Conservation (phyloP, 192 early-diverging fungal species). For the Spizellomyces punctatus region DNA sequence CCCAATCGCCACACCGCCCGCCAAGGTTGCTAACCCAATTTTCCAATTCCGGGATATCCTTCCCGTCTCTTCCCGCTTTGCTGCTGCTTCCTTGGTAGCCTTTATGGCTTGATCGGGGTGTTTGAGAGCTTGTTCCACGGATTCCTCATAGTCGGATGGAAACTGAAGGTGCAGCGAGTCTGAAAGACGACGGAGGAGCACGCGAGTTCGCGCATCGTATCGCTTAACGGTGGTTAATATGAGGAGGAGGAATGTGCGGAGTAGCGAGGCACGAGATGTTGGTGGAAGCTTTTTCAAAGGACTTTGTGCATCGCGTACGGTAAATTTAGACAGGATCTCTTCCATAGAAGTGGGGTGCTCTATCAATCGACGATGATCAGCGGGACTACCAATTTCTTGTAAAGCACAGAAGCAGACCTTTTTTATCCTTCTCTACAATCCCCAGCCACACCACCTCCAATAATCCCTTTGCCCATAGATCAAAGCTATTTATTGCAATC, state of each 20-base stretch:
- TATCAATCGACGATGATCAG: not conserved
- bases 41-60: slow-evolving; percentile 47
- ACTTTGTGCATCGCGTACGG: not conserved
- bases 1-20: slow-evolving; percentile 52
- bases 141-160: slow-evolving; percentile 43
- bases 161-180: slow-evolving; percentile 35
- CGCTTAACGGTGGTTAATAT: slow-evolving; percentile 19
- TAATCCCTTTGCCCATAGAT: slow-evolving; percentile 20
- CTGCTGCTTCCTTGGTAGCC: slow-evolving; percentile 33
- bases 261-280: slow-evolving; percentile 1
- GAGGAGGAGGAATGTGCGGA: slow-evolving; percentile 23
- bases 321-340: not conserved
- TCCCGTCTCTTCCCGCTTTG: slow-evolving; percentile 25
- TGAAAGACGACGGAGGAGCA: slow-evolving; percentile 39
- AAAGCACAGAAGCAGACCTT: not conserved
- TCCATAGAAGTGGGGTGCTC: not conserved
- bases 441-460: slow-evolving; percentile 23
- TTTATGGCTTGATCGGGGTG: slow-evolving; percentile 35
- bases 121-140: slow-evolving; percentile 38
- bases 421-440: slow-evolving; percentile 13
- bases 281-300: not conserved
- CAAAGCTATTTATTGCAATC: slow-evolving; percentile 11
- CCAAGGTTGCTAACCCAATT: slow-evolving; percentile 47
- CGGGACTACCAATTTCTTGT: not conserved
- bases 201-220: slow-evolving; percentile 55